Base-by-base conservation (phyloP, 164 flowering plant genomes). In the Tetracentron sinense region DNA sequence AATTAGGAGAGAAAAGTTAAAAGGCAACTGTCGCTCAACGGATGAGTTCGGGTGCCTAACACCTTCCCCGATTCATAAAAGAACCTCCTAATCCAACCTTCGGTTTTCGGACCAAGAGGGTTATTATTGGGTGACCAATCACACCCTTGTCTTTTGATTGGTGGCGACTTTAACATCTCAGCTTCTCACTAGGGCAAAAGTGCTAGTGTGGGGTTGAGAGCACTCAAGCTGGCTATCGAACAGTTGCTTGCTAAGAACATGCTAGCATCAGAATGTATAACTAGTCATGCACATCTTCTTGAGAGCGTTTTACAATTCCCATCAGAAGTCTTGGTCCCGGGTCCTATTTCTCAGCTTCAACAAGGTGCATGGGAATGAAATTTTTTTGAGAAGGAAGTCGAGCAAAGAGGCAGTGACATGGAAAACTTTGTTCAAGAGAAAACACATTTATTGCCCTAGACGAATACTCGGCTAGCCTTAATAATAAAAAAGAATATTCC, bases 291-390 rank as follows among this genome's bases (percentile, higher is more conserved):
- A 60, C 79, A 67, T 35, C 82, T 95, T 63, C 54, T 95, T 65
- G 94, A 90, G 73, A 79, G 79, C 76, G 66, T 87, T 12, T 50
- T 92, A 47, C 75, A 75, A 68, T 88, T 95, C 56, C 94, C 99
- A 42, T 92, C 99, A 69, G 92, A 88, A 84, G 77, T 73, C 35
- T 58, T 69, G 61, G 78, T 89, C 53, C 97, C 99, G 11, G 66
- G 65, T 52, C 74, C 80, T 47, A 28, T 69, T 67, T 77, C 90
- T 67, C 75, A 77, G 64, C 79, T 81, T 68, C 79, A 83, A 57
- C 76, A 68, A 54, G 67, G 23, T 22, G 54, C 70, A 38, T 95
- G 99, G 99, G 91, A 88, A 23, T 95, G 99, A 97, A 69, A 69
- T 71, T 62, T 73, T 58, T 81, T 89, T 56, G 16, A 60, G 52